phyloP scores from a whole-genome alignment of 2,329 filamentous ascomycete species.

The Akanthomyces uredinophilus region DNA sequence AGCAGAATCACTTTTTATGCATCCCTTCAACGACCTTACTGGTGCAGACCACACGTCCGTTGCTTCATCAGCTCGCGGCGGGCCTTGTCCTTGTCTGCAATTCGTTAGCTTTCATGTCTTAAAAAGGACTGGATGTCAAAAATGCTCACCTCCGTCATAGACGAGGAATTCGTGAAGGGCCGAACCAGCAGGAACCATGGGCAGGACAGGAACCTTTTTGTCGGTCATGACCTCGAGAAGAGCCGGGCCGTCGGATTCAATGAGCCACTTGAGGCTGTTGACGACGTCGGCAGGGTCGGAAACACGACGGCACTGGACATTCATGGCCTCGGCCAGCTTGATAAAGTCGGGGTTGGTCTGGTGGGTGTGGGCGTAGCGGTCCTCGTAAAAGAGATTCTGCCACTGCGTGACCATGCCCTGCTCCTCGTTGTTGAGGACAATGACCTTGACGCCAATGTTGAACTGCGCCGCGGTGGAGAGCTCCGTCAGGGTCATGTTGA shows the following conservation, averaged over 20 bases:
- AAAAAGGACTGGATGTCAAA: too few species aligned
- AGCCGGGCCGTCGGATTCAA: conserved; percentile 84
- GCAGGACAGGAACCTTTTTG: conserved; percentile 88
- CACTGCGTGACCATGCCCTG: conserved; percentile 97
- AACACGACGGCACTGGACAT: conserved; percentile 68
- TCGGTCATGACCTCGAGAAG: conserved; percentile 90
- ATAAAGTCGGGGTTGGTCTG: conserved; percentile 89
- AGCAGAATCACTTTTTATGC: background rate
- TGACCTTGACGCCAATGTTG: conserved; percentile 92
- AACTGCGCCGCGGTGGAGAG: conserved; percentile 91
- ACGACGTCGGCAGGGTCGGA: conserved; percentile 71
- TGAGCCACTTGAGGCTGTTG: conserved; percentile 79
- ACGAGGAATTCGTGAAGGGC: conserved; percentile 84
- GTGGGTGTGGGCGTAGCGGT: conserved; percentile 82
- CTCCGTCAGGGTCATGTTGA: conserved; percentile 97
- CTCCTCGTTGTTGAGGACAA: conserved; percentile 93
- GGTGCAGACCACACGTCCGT: conserved; percentile 50
- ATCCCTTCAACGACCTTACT: background rate
- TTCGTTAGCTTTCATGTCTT: conserved; percentile 30
- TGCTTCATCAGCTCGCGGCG: conserved; percentile 62
- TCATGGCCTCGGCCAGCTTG: conserved; percentile 89
- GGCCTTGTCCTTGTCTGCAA: conserved; percentile 60
- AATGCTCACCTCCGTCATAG: conserved; percentile 29
- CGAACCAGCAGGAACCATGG: conserved; percentile 88
- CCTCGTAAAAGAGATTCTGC: conserved; percentile 92